These are phyloP conservation scores for Arthroderma uncinatum DNA, from an alignment of 2,329 filamentous ascomycete genomes.

Conservation along the genomic window DNA sequence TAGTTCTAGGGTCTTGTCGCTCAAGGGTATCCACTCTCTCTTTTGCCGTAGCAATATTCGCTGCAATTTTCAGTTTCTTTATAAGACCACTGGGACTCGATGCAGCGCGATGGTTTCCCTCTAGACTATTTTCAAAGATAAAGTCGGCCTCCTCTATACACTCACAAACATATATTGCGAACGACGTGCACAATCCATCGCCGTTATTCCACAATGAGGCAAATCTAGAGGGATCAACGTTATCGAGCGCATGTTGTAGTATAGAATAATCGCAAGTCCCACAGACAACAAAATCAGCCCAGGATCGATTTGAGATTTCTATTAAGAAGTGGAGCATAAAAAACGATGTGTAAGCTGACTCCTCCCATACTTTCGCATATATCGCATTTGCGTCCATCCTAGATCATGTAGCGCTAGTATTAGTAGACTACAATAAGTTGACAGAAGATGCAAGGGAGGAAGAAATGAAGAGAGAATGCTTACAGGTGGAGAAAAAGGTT, in stretches of 20 bases:
- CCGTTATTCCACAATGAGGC: background rate
- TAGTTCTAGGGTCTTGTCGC: too few relatives aligned
- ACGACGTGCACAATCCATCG: background rate
- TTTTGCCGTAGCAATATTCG: too few relatives aligned
- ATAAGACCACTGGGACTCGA: background rate
- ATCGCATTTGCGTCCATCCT: background rate
- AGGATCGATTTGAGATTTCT: background rate
- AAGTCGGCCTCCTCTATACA: background rate
- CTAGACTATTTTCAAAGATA: background rate
- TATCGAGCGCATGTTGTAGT: too few relatives aligned
- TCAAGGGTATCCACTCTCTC: too few relatives aligned
- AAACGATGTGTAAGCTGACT: background rate
- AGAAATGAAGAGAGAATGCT: background rate
- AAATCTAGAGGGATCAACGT: background rate
- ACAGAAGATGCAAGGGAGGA: background rate
- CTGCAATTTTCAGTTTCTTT: background rate
- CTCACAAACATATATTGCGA: background rate
- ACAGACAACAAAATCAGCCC: background rate
- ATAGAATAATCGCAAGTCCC: too few relatives aligned
- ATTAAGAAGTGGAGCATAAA: background rate
- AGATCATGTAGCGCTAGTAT: background rate
- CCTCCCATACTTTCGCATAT: background rate
- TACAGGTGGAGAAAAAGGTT: background rate
- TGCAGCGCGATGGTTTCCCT: background rate
- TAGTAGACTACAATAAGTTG: background rate